These are phyloP conservation scores for Protea cynaroides DNA, from an alignment of 164 flowering plant species.

Conservation along the genomic window DNA sequence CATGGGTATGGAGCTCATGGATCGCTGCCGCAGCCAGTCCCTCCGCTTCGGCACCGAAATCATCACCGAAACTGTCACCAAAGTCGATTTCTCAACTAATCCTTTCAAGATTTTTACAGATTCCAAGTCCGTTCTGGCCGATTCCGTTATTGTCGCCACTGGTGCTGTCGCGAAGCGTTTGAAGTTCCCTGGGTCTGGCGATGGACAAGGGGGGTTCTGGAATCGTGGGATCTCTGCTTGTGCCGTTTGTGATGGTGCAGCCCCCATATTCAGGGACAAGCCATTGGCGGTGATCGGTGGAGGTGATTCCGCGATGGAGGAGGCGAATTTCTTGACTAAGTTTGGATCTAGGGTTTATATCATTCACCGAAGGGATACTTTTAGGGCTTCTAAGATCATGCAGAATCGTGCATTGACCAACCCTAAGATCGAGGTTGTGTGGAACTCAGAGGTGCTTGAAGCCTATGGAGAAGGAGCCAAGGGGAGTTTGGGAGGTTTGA, in stretches of 20 bases:
- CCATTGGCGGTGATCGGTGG: conserved; percentile 75
- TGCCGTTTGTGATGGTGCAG: conserved; percentile 57
- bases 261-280: conserved; percentile 55
- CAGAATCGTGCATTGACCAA: conserved; percentile 49
- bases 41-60: conserved; percentile 54
- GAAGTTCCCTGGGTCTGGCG: conserved; percentile 45
- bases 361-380: conserved; percentile 51
- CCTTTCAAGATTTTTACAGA: conserved; percentile 51
- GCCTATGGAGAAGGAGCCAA: conserved; percentile 49
- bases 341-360: conserved; percentile 61
- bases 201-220: conserved; percentile 46
- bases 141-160: conserved; percentile 57
- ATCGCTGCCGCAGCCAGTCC: conserved; percentile 60
- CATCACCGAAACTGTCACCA: conserved; percentile 53
- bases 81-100: conserved; percentile 42
- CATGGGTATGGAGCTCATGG: conserved; percentile 65
- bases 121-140: conserved; percentile 42
- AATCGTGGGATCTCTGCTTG: conserved; percentile 64
- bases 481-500: conserved; percentile 47
- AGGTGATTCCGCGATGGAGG: conserved; percentile 82
- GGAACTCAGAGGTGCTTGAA: conserved; percentile 59
- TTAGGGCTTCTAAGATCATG: conserved; percentile 77
- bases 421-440: conserved; percentile 59
- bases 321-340: conserved; percentile 60
- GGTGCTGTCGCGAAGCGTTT: conserved; percentile 65